Evolutionary conservation across 2,329 filamentous ascomycete genomes (phyloP).

Genomic region (Sporothrix phasma): DNA sequence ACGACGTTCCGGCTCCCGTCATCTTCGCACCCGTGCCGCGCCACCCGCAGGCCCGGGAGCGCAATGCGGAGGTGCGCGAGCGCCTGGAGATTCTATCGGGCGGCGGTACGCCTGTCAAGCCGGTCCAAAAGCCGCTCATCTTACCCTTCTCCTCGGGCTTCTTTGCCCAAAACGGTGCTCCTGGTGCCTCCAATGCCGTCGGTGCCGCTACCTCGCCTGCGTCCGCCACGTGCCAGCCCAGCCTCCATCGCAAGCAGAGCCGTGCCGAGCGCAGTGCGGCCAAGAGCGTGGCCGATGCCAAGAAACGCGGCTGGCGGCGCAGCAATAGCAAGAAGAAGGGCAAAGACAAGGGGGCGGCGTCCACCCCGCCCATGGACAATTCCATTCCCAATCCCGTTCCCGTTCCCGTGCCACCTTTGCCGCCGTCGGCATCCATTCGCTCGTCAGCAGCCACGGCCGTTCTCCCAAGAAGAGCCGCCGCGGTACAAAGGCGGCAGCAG

Average conservation of each 20-base stretch:
- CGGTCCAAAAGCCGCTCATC: constrained; percentile 12
- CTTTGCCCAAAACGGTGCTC: background rate
- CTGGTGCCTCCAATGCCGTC: too few relatives aligned
- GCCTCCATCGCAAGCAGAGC: constrained; percentile 40
- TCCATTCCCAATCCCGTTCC: too few relatives aligned
- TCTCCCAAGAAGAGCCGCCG: background rate
- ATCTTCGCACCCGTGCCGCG: constrained; percentile 45
- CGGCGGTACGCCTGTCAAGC: constrained; percentile 19
- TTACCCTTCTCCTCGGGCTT: constrained; percentile 23
- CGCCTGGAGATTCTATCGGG: constrained; percentile 48
- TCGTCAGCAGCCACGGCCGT: constrained; percentile 2
- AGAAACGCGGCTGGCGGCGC: constrained; percentile 43
- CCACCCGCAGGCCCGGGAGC: constrained; percentile 34
- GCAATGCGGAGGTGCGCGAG: constrained; percentile 32
- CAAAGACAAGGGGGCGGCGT: constrained; percentile 22
- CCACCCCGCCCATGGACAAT: background rate
- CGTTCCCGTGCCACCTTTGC: background rate
- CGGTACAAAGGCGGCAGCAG: background rate
- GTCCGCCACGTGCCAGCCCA: constrained; percentile 29
- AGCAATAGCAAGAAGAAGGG: constrained; percentile 32
- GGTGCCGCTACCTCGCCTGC: constrained; percentile 26
- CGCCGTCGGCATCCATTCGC: constrained; percentile 13
- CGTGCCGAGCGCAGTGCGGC: constrained; percentile 50
- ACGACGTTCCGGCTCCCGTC: constrained; percentile 23
- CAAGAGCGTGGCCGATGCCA: constrained; percentile 53